These are phyloP conservation scores for Candida coquimbonensis DNA, from an alignment of 805 yeast species.

Conservation along the genomic window DNA sequence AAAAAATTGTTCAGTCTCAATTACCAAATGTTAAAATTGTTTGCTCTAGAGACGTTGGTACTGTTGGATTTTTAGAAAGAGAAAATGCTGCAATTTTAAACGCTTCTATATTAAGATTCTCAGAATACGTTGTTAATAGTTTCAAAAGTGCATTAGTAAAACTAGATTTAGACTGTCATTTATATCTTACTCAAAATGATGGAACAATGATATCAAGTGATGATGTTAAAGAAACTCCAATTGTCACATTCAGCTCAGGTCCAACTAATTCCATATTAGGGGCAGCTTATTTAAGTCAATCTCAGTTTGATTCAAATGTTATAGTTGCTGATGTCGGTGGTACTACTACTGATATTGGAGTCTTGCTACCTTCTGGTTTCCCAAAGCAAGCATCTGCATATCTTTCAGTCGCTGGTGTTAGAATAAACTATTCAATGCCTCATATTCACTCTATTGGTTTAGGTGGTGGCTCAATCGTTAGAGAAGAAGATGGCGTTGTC, in stretches of 20 bases:
- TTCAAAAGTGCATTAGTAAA: conserved; percentile 30
- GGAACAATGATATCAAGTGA: conserved; percentile 37
- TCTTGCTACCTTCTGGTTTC: conserved; percentile 37
- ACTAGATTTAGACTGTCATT: conserved; percentile 31
- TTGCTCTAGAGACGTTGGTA: conserved; percentile 32
- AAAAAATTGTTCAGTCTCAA: conserved; percentile 24
- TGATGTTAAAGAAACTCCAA: conserved; percentile 36
- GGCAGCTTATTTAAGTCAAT: conserved; percentile 34
- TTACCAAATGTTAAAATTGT: conserved; percentile 30
- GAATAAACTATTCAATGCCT: conserved; percentile 45
- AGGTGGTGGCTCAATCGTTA: conserved; percentile 44
- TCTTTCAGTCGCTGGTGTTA: conserved; percentile 39
- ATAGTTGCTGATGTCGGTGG: conserved; percentile 46
- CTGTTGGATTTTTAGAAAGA: conserved; percentile 35
- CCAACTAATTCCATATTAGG: conserved; percentile 44
- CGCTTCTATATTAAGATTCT: conserved; percentile 36
- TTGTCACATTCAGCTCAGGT: conserved; percentile 41
- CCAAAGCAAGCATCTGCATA: conserved; percentile 40
- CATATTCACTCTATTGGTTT: conserved; percentile 42
- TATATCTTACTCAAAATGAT: conserved; percentile 40
- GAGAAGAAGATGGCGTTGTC: conserved; percentile 18
- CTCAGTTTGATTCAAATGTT: conserved; percentile 17
- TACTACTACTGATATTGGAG: conserved; percentile 45
- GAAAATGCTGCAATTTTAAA: conserved; percentile 40
- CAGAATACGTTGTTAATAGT: conserved; percentile 16